Evolutionary conservation across 805 yeast species (phyloP).

Genomic region (Tanozyma kutaoensis): DNA sequence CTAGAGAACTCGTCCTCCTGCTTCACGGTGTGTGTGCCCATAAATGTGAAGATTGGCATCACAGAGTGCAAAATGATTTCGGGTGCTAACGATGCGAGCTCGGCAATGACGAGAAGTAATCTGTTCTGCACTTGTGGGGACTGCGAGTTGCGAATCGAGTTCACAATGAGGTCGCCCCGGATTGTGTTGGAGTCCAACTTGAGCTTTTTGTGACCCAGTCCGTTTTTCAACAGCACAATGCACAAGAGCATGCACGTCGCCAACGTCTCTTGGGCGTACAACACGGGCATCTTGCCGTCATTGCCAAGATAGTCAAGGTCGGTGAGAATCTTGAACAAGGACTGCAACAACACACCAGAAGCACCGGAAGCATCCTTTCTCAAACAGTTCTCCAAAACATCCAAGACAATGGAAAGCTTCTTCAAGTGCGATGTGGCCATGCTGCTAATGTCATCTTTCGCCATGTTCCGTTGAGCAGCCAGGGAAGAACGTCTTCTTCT

Average conservation of each 20-base stretch:
- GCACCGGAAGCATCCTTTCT: slow-evolving; percentile 14
- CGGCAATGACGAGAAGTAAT: slow-evolving; percentile 70
- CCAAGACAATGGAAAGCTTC: slow-evolving; percentile 67
- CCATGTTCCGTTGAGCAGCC: slow-evolving; percentile 61
- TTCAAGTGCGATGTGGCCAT: slow-evolving; percentile 71
- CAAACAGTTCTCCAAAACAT: slow-evolving; percentile 50
- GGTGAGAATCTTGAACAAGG: slow-evolving; percentile 48
- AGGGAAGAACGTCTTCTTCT: slow-evolving; percentile 76
- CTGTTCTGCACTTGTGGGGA: slow-evolving; percentile 95
- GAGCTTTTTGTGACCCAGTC: slow-evolving; percentile 12
- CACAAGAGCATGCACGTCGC: slow-evolving; percentile 67
- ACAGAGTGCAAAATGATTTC: slow-evolving; percentile 89
- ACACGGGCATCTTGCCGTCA: slow-evolving; percentile 84
- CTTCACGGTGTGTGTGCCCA: slow-evolving; percentile 96
- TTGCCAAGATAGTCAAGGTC: slow-evolving; percentile 76
- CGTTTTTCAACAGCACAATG: slow-evolving; percentile 38
- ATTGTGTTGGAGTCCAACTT: slow-evolving; percentile 47
- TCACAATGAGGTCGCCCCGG: slow-evolving; percentile 83
- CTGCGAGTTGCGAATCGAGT: slow-evolving; percentile 76
- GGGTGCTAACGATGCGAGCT: slow-evolving; percentile 79
- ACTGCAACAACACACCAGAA: slow-evolving; percentile 32
- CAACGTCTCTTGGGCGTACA: slow-evolving; percentile 81
- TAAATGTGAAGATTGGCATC: slow-evolving; percentile 98
- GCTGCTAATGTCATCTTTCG: slow-evolving; percentile 53
- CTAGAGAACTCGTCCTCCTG: slow-evolving; percentile 95